phyloP scores from a whole-genome alignment of 805 yeast genomes.

The Cyberlindnera bimundalis region DNA sequence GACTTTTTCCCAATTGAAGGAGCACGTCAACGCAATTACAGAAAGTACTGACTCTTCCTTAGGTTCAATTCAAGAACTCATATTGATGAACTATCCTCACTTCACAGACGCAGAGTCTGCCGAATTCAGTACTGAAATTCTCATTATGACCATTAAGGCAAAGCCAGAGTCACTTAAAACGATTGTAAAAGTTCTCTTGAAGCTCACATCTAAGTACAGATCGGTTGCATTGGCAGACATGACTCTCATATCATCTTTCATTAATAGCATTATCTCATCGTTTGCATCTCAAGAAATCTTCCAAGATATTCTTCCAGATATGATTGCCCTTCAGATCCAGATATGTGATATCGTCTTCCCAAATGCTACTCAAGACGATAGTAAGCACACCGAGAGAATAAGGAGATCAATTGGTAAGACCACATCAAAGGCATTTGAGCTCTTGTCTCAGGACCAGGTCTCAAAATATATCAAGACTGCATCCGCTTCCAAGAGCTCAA shows the following conservation, averaged over 20 bases:
- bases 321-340: slow-evolving; percentile 35
- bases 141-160: slow-evolving; percentile 8
- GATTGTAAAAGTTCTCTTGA: slow-evolving; percentile 26
- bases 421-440: slow-evolving; percentile 24
- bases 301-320: slow-evolving; percentile 28
- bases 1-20: slow-evolving; percentile 22
- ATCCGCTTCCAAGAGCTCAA: slow-evolving; percentile 27
- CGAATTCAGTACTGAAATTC: slow-evolving; percentile 11
- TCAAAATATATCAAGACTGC: slow-evolving; percentile 15
- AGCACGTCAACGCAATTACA: slow-evolving; percentile 1
- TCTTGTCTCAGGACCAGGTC: slow-evolving; percentile 22
- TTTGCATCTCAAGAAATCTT: slow-evolving; percentile 28
- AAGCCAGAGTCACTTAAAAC: slow-evolving; percentile 16
- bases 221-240: slow-evolving; percentile 56
- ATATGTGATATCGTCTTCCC: slow-evolving; percentile 23
- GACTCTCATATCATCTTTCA: slow-evolving; percentile 58
- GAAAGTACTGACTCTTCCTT: slow-evolving; percentile 15
- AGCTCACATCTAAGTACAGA: slow-evolving; percentile 28
- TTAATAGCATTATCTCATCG: slow-evolving; percentile 34
- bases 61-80: slow-evolving; percentile 16
- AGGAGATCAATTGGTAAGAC: slow-evolving; percentile 34
- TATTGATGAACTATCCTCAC: slow-evolving; percentile 18
- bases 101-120: slow-evolving; percentile 13
- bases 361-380: slow-evolving; percentile 27
- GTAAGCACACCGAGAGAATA: slow-evolving; percentile 39